Evolutionary conservation across 441 rosid species (phyloP), one percentile per base, ranked within the genome.

Genomic region (Raphanus hybrid): DNA sequence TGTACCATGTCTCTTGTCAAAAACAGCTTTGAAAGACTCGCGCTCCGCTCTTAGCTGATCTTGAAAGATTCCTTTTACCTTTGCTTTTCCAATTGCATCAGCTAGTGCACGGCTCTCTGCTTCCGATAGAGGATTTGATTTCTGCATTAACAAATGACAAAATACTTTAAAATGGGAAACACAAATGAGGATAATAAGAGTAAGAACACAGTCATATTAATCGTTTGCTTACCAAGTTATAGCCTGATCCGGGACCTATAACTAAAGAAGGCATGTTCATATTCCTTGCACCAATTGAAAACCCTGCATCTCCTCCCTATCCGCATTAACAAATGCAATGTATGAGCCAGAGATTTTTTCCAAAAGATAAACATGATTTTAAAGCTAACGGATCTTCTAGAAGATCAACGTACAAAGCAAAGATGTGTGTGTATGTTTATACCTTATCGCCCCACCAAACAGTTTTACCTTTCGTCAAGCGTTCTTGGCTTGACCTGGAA

Each of bases 361-460:
- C 34, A 29, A 37, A 48, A 45, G 60, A 32, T 12, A 69, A 20
- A 29, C 20, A 60, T 62, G 41, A 6, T 68, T 34, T 23, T 1
- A 64, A 23, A 34, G 32, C 12, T 39, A 71, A 7, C 4, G 10
- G 7, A 29, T 59, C 32, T 41, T 71, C 63, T 52, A 9, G 20
- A 48, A 8, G 10, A 10, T 7, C 43, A 10, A 29, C 58, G 18
- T 1, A 77, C 35, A 10, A 54, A 60, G 34, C 39, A 72, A 78
- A 48, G 1, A 48, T n/a, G 57, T 52, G 35, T 15, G 4, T 20
- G 2, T 59, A 52, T 39, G 39, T 37, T 37, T 50, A 73, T 82
- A 94, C 99, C 97, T 90, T 88, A 75, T 94, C 99, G 43, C 97
- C 88, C 99, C 97, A 92, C 63, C 75, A 88, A 70, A 94, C 92